A percentile compares a stretch with the other conserved stretches of the same genome.
Conservation (phyloP, 2,329 filamentous ascomycete genomes). For the Penicillium digitatum region DNA sequence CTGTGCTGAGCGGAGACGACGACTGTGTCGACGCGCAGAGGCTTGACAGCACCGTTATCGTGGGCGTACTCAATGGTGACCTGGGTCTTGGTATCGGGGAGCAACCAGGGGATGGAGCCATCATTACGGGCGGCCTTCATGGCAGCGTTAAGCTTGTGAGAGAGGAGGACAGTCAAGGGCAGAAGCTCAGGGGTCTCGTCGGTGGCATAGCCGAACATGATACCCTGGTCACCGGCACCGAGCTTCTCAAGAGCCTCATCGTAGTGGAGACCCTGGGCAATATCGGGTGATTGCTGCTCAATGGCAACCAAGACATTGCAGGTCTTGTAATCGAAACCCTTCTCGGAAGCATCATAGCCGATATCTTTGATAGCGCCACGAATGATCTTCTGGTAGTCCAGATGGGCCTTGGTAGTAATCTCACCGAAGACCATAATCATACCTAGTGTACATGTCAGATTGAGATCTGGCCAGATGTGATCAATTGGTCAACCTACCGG, state of each 20-base stretch:
- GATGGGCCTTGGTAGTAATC: slow-evolving; percentile 90
- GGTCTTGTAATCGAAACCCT: slow-evolving; percentile 99
- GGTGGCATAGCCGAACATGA: slow-evolving; percentile 99
- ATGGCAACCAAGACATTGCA: slow-evolving; percentile 98
- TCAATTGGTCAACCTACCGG: slow-evolving; percentile 55
- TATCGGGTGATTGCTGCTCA: slow-evolving; percentile 98
- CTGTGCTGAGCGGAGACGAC: slow-evolving; percentile 95
- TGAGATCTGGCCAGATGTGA: slow-evolving; percentile 7
- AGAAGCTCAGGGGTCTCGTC: slow-evolving; percentile 98
- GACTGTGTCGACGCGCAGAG: slow-evolving; percentile 89
- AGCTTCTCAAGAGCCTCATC: slow-evolving; percentile 96
- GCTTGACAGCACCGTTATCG: slow-evolving; percentile 85
- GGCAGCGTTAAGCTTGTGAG: slow-evolving; percentile 94
- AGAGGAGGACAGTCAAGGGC: slow-evolving; percentile 86
- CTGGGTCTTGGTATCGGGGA: slow-evolving; percentile 99
- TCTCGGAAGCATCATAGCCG: slow-evolving; percentile 92
- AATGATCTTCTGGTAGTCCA: slow-evolving; percentile 98
- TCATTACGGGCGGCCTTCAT: slow-evolving; percentile 87
- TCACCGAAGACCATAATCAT: slow-evolving; percentile 99
- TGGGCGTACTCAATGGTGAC: slow-evolving; percentile 98
- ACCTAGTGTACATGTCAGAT: slow-evolving; percentile 34
- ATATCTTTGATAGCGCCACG: slow-evolving; percentile 96
- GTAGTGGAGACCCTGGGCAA: slow-evolving; percentile 97
- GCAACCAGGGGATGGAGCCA: slow-evolving; percentile 85
- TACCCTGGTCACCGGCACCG: slow-evolving; percentile 98